phyloP scores from a whole-genome alignment of 768 basidiomycete species.

The Mycena alexandri region DNA sequence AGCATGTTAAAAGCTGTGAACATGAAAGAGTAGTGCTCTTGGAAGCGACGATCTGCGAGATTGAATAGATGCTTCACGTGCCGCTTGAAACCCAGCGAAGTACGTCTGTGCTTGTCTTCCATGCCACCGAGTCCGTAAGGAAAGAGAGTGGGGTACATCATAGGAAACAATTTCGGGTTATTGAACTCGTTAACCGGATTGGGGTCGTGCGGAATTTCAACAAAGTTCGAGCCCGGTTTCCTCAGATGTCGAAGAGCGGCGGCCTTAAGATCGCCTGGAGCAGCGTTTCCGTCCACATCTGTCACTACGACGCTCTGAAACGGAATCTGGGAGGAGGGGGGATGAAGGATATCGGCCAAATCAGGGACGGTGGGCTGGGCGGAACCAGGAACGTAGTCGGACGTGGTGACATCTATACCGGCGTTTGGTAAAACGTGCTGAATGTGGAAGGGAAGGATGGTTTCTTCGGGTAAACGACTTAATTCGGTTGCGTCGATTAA shows the following conservation, averaged over 20 bases:
- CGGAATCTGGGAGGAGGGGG: background rate
- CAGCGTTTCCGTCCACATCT: background rate
- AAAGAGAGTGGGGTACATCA: constrained; percentile 7
- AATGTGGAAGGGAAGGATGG: background rate
- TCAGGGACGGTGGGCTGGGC: too few relatives aligned
- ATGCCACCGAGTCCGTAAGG: background rate
- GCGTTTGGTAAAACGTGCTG: background rate
- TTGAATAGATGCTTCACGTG: constrained; percentile 5
- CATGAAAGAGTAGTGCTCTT: constrained; percentile 8
- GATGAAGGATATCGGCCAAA: background rate
- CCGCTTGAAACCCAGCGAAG: background rate
- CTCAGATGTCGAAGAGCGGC: background rate
- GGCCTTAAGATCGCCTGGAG: background rate
- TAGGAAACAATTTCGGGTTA: background rate
- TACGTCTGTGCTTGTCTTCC: background rate
- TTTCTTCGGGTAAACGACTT: background rate
- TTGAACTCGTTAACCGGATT: constrained; percentile 13
- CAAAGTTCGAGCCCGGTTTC: background rate
- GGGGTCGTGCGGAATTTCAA: background rate
- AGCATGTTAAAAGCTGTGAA: background rate
- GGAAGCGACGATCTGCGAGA: constrained; percentile 1
- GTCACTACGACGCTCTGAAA: background rate
- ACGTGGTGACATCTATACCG: background rate
- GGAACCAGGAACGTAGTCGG: constrained; percentile 2
- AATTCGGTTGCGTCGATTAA: background rate